Evolutionary conservation across 2,329 filamentous ascomycete genomes (phyloP).

Genomic region (Botrytis squamosa): DNA sequence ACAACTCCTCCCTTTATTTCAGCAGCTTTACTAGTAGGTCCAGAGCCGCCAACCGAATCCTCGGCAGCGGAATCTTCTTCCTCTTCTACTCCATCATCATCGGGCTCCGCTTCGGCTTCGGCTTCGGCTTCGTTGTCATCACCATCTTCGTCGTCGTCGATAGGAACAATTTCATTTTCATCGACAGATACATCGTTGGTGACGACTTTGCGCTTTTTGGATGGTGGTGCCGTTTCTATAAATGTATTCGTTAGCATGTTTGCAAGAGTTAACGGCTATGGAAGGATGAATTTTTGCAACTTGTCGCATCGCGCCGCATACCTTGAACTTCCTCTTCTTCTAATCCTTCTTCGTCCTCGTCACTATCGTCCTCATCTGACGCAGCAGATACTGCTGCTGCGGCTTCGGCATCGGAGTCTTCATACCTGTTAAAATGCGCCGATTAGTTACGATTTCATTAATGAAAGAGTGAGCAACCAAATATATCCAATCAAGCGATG

Average conservation of each 20-base stretch:
- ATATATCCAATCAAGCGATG: neutral
- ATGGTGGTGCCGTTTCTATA: conserved; percentile 29
- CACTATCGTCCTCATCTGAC: conserved; percentile 37
- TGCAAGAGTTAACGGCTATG: neutral
- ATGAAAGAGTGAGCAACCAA: conserved; percentile 3
- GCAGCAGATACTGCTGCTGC: conserved; percentile 18
- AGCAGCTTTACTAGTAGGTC: conserved; percentile 22
- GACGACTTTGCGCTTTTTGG: conserved; percentile 35
- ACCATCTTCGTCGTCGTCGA: conserved; percentile 4
- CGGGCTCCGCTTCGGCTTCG: neutral
- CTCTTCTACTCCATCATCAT: conserved; percentile 17
- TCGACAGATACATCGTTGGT: conserved; percentile 3
- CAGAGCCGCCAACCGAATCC: conserved; percentile 21
- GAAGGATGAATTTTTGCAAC: neutral
- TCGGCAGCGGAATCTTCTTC: conserved; percentile 24
- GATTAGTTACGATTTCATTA: conserved; percentile 23
- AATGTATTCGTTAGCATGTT: neutral
- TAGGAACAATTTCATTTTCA: neutral
- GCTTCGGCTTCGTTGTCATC: conserved; percentile 7
- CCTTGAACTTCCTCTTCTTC: conserved; percentile 27
- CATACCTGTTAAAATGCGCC: conserved; percentile 29
- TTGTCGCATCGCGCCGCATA: neutral
- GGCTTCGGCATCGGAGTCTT: conserved; percentile 39
- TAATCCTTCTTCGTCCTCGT: conserved; percentile 39
- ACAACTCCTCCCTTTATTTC: conserved; percentile 19